A percentile compares a stretch with the other conserved stretches of the same genome.
phyloP scores from a whole-genome alignment of 1,284 basidiomycete species.

The Leccinum ponderosum region DNA sequence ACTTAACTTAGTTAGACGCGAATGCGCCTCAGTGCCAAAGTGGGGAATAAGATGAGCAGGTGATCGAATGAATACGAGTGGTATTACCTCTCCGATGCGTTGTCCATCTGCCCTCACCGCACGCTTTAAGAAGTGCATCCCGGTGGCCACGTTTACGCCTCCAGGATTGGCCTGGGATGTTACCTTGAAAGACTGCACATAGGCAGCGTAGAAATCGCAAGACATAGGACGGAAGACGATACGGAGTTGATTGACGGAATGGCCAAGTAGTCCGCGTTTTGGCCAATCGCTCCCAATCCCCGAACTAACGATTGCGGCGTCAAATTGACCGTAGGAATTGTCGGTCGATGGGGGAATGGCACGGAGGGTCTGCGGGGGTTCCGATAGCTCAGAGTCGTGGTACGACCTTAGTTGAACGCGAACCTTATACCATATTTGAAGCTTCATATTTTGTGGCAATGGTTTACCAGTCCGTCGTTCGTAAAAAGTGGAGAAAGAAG shows the following conservation, averaged over 20 bases:
- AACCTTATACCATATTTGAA: slow-evolving; percentile 10
- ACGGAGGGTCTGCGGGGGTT: background rate
- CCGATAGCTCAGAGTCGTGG: background rate
- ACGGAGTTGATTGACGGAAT: background rate
- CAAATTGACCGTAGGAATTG: background rate
- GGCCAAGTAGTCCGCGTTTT: background rate
- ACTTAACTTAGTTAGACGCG: background rate
- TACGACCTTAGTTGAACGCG: slow-evolving; percentile 1
- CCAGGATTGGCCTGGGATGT: background rate
- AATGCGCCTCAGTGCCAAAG: background rate
- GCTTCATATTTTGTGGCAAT: background rate
- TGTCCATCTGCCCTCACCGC: background rate
- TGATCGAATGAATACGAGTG: background rate
- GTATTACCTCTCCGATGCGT: background rate
- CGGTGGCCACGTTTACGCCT: background rate
- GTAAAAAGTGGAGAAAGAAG: background rate
- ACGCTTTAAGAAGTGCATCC: background rate
- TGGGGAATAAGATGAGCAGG: background rate
- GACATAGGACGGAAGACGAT: background rate
- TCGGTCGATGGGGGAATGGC: background rate
- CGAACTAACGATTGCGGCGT: background rate
- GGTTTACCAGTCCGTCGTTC: background rate
- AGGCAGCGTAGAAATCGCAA: background rate
- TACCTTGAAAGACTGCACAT: background rate
- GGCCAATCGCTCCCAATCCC: background rate